Evolutionary conservation across 495 filamentous ascomycete species (phyloP).

Genomic region (Ramalina peruviana): DNA sequence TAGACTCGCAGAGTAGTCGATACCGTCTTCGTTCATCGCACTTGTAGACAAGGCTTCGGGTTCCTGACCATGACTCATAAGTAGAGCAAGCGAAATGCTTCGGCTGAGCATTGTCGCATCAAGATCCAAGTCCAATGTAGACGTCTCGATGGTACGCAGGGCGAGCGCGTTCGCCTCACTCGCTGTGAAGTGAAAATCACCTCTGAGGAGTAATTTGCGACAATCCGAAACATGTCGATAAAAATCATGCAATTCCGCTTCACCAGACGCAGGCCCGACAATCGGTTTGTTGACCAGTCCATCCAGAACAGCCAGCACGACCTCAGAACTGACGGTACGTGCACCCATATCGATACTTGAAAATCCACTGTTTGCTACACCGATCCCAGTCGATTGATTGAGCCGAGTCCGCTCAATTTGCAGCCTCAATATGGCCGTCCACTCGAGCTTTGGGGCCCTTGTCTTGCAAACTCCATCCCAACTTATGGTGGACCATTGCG

Average conservation of each 20-base stretch:
- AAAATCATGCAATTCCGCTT: background rate
- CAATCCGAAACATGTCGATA: slow-evolving; percentile 17
- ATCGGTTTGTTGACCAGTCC: slow-evolving; percentile 31
- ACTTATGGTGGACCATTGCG: slow-evolving; percentile 12
- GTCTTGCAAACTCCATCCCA: slow-evolving; percentile 10
- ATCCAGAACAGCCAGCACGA: slow-evolving; percentile 38
- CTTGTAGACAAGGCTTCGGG: background rate
- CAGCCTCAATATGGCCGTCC: slow-evolving; percentile 7
- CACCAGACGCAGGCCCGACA: background rate
- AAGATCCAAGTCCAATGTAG: slow-evolving; percentile 23
- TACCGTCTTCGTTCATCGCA: background rate
- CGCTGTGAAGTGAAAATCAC: slow-evolving; percentile 18
- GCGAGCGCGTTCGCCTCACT: slow-evolving; percentile 34
- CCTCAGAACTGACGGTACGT: slow-evolving; percentile 44
- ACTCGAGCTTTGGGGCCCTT: slow-evolving; percentile 13
- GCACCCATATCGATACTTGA: slow-evolving; percentile 31
- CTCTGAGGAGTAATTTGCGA: slow-evolving; percentile 22
- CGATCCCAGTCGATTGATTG: slow-evolving; percentile 9
- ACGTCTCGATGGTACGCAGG: slow-evolving; percentile 37
- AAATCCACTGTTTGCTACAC: slow-evolving; percentile 6
- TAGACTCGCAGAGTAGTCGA: slow-evolving; percentile 5
- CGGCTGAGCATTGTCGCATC: slow-evolving; percentile 28
- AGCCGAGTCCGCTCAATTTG: slow-evolving; percentile 11
- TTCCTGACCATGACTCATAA: background rate
- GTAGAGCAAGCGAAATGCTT: slow-evolving; percentile 9